Conservation (phyloP, 495 filamentous ascomycete species). For the Lepidopterella palustris region DNA sequence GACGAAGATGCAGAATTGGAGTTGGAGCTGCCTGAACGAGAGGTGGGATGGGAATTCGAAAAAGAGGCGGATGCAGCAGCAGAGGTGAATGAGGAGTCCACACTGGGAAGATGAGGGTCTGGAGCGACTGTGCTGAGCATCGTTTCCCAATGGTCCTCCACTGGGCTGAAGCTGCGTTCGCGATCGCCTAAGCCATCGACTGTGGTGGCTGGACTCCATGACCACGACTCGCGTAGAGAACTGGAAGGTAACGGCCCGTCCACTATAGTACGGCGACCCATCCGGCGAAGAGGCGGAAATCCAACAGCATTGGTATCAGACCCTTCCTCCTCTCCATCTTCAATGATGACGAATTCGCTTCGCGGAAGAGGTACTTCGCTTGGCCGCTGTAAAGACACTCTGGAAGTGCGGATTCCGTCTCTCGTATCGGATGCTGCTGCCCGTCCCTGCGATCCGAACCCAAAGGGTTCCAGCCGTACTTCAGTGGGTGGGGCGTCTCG, state of each 20-base stretch:
- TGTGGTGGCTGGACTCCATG: conserved; percentile 30
- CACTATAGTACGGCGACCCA: conserved; percentile 30
- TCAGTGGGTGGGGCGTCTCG: not conserved
- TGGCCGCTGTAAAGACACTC: not conserved
- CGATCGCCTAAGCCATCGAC: conserved; percentile 78
- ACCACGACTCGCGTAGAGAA: conserved; percentile 28
- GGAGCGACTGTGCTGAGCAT: conserved; percentile 72
- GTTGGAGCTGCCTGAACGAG: conserved; percentile 28
- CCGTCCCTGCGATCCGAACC: not conserved
- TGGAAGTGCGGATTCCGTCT: not conserved
- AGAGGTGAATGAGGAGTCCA: conserved; percentile 72
- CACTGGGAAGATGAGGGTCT: conserved; percentile 72
- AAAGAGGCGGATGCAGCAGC: conserved; percentile 49
- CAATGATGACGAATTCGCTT: not conserved
- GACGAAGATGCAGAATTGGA: conserved; percentile 40
- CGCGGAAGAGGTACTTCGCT: not conserved
- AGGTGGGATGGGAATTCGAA: conserved; percentile 35
- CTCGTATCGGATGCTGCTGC: not conserved
- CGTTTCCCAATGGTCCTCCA: conserved; percentile 67
- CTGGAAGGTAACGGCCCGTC: conserved; percentile 25
- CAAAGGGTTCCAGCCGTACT: not conserved
- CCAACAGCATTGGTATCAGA: conserved; percentile 21
- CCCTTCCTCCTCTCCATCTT: conserved; percentile 13
- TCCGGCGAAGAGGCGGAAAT: conserved; percentile 30
- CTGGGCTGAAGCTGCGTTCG: conserved; percentile 72